phyloP scores from a whole-genome alignment of 139 green algal genomes.

The Chlamydomonas schloesseri region DNA sequence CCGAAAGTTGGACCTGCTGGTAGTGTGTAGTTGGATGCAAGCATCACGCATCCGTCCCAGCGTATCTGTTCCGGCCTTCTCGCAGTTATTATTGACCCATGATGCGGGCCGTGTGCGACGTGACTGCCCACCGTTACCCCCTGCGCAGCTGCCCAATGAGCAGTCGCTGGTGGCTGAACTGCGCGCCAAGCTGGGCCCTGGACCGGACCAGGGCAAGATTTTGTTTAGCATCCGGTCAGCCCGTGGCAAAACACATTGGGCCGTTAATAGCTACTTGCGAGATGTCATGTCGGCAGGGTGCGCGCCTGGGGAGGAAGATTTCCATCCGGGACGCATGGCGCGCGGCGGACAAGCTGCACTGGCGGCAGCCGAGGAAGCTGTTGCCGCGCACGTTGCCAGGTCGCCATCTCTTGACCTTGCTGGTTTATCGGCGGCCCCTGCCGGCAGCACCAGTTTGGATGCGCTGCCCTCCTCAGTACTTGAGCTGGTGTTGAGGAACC shows the following conservation, averaged over 20 bases:
- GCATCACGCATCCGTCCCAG: too few relatives aligned
- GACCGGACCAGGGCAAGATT: constrained; percentile 49
- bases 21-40: too few relatives aligned
- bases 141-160: constrained; percentile 46
- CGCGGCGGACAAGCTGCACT: too few relatives aligned
- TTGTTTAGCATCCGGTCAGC: constrained; percentile 56
- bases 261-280: constrained; percentile 62
- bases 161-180: constrained; percentile 34
- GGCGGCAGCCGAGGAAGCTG: too few relatives aligned
- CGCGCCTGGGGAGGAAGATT: constrained; percentile 31
- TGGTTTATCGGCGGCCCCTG: too few relatives aligned
- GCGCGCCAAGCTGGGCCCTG: constrained; percentile 52
- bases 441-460: constrained; percentile 18
- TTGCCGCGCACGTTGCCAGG: too few relatives aligned
- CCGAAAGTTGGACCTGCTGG: too few relatives aligned
- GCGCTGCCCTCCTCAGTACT: constrained; percentile 45
- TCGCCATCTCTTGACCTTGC: too few relatives aligned
- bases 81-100: too few relatives aligned
- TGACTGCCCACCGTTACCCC: too few relatives aligned
- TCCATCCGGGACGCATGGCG: background rate
- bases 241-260: constrained; percentile 63
- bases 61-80: too few relatives aligned
- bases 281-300: constrained; percentile 28
- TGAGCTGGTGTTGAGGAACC: constrained; percentile 48
- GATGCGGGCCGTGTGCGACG: too few relatives aligned